Base-by-base conservation (phyloP, 2,329 filamentous ascomycete genomes). In the Aspergillus cejpii region DNA sequence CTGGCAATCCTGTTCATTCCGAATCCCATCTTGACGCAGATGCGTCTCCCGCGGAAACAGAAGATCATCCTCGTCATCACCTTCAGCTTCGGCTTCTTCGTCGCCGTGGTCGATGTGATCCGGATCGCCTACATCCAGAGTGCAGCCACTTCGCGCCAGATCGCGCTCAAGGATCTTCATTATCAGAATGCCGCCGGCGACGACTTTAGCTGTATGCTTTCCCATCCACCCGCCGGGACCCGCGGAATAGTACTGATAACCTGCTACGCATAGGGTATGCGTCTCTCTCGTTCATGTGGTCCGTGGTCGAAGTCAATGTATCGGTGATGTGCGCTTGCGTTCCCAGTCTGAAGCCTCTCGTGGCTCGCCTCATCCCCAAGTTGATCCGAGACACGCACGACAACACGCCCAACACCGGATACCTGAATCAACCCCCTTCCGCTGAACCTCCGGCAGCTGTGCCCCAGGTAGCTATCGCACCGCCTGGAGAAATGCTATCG, bases 271-370 rank as follows among this genome's bases (percentile, higher is more conserved):
- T 76, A 43, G 87, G 80, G 82, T 89, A 91, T 60, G 86, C 87
- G 0, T 87, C 87, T 0, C 70, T 89, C 4, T 87, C 87, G 0
- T 84, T 94, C 60, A 91, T 95, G 86, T 97, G 90, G 91, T 91
- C 86, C 12, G 85, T 84, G 10, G 81, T 96, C 43, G 90, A 96
- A 65, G 88, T 95, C 59, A 92, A 94, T 53, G 74, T 94, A 1
- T 90, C 88, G 14, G 89, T 96, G 55, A 84, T 89, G 52, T 94
- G 87, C 60, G 90, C 85, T 33, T 95, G 89, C 57, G 85, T 96
- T n/a, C 91, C 91, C 6, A 91, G 85, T 0, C 71, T 96, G 50
- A 96, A 96, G 62, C 90, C 91, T 1, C 72, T 97, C 5, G 81
- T 91, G 44, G 79, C 86, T 31, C 70, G 77, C 8, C 73, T 81